Evolutionary conservation across 805 yeast genomes (phyloP).

Genomic region (Saturnispora serradocipensis): DNA sequence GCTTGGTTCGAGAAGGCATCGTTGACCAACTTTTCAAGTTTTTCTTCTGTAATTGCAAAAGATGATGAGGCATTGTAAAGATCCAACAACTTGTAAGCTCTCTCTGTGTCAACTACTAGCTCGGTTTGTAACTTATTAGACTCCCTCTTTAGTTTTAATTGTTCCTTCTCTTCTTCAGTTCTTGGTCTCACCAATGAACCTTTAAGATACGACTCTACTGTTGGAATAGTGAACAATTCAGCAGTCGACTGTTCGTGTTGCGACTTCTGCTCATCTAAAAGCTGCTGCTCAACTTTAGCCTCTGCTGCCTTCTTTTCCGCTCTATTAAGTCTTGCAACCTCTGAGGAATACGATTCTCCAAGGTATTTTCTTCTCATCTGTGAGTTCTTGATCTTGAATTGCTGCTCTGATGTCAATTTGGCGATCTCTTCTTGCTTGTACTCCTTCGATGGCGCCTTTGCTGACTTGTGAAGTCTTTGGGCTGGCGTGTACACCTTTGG

Average conservation of each 20-base stretch:
- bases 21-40: slow-evolving; percentile 48
- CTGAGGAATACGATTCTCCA: slow-evolving; percentile 42
- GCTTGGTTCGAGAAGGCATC: slow-evolving; percentile 35
- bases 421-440: slow-evolving; percentile 26
- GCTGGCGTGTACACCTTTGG: slow-evolving; percentile 51
- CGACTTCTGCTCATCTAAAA: slow-evolving; percentile 16
- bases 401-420: slow-evolving; percentile 29
- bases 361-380: slow-evolving; percentile 67
- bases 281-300: slow-evolving; percentile 22
- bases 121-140: slow-evolving; percentile 56
- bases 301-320: slow-evolving; percentile 21
- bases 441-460: slow-evolving; percentile 34
- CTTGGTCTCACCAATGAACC: slow-evolving; percentile 68
- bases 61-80: slow-evolving; percentile 62
- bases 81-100: slow-evolving; percentile 51
- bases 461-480: slow-evolving; percentile 47
- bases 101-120: slow-evolving; percentile 41
- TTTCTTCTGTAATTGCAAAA: slow-evolving; percentile 66
- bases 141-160: slow-evolving; percentile 48
- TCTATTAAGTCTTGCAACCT: slow-evolving; percentile 30
- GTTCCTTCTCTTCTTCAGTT: slow-evolving; percentile 57
- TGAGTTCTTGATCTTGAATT: slow-evolving; percentile 44
- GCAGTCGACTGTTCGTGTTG: slow-evolving; percentile 40
- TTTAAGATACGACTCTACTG: slow-evolving; percentile 54
- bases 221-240: slow-evolving; percentile 64